Base-by-base conservation (phyloP, 169 alveolate species). In the Plasmodium falciparum region DNA sequence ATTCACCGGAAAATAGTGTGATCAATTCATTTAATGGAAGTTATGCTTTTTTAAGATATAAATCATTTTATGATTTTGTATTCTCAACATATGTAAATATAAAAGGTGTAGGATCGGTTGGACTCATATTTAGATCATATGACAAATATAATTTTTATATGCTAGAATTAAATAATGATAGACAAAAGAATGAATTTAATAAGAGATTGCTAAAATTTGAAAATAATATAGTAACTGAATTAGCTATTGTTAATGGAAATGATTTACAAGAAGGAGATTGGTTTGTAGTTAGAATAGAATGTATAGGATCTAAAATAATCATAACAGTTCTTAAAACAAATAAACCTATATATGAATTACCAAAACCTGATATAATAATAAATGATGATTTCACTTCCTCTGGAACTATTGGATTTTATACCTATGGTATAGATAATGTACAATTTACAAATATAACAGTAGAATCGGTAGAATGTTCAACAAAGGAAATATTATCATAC, bases 171-270 rank as follows among this genome's bases (percentile, higher is more conserved):
- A 92, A 67, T 52, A 95, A 95, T 70, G 66, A 66, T 62, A 39
- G 47, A 39, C 66, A 78, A 47, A 97, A 96, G 49, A 97, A 96
- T 43, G 47, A 39, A 39, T 39, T 39, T 39, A 94, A 73, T 76
- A 96, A 96, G 76, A 75, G 98, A 65, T 90, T 96, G 33, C 72
- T 96, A 50, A 83, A 97, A 45, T 93, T 96, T 65, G 93, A 93
- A 50, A 96, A 96, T 67, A 97, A 98, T 13, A 95, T 74, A 15
- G 95, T 96, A 24, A 92, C 92, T 22, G 97, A 95, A 88, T 76
- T 96, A 54, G 96, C 98, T 13, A 93, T 95, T 13, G 92, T 96
- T 39, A 93, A 89, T 13, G 96, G 92, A 56, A 88, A 93, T 22
- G 96, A 95, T 2, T 92, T 89, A 66, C 74, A 83, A 17, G 88